Conservation (phyloP, 2,329 filamentous ascomycete species). For the Aspergillus felis region DNA sequence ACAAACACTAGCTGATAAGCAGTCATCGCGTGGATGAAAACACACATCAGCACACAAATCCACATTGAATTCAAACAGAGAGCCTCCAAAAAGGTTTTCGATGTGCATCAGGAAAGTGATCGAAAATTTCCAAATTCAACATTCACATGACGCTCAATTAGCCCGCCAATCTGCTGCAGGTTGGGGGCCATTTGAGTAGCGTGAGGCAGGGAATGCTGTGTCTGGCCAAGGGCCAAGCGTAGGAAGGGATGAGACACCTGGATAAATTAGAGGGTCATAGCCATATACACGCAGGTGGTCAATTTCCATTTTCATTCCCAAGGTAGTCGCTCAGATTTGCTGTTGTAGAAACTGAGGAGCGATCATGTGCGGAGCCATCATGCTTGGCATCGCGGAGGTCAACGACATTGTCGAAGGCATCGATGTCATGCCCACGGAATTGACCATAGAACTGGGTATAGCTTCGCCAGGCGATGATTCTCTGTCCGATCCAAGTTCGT, state of each 20-base stretch:
- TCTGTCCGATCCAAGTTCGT: slow-evolving; percentile 76
- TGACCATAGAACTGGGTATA: slow-evolving; percentile 28
- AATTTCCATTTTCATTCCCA: too few species aligned
- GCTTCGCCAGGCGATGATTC: slow-evolving; percentile 59
- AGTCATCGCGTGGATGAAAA: background rate
- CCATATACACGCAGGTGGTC: background rate
- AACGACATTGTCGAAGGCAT: slow-evolving; percentile 30
- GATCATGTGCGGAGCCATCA: slow-evolving; percentile 41
- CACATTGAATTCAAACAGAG: background rate
- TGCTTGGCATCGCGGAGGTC: slow-evolving; percentile 36
- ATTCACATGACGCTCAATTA: background rate
- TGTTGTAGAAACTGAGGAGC: slow-evolving; percentile 42
- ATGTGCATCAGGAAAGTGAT: background rate
- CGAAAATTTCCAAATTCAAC: background rate
- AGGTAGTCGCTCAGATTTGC: slow-evolving; percentile 31
- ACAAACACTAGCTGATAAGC: background rate
- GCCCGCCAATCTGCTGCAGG: background rate
- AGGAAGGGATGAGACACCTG: background rate
- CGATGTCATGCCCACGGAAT: slow-evolving; percentile 32
- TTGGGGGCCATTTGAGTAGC: background rate
- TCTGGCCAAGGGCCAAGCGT: background rate
- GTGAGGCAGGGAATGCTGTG: background rate
- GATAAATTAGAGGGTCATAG: background rate
- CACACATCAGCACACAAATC: background rate
- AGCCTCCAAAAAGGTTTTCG: background rate